These are phyloP conservation scores for Erodium trifolium DNA, from an alignment of 441 rosid genomes.

Conservation along the genomic window DNA sequence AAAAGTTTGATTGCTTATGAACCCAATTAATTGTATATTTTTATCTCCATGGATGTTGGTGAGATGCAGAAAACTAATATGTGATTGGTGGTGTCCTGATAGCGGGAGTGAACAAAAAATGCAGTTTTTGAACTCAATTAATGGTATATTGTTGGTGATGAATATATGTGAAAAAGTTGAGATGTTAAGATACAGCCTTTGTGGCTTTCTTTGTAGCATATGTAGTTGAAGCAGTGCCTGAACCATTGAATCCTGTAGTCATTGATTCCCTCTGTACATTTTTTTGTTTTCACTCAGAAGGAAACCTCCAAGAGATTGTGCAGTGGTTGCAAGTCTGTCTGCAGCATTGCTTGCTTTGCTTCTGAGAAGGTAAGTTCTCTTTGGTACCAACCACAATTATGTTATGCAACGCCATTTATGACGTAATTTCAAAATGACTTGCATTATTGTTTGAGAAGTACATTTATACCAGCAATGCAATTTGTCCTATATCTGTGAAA, in stretches of 20 bases:
- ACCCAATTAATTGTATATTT: not conserved
- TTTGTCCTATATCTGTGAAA: not conserved
- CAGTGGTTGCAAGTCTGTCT: slow-evolving; percentile 66
- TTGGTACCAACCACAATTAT: not conserved
- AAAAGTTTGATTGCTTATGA: too few relatives aligned
- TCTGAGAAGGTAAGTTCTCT: slow-evolving; percentile 57
- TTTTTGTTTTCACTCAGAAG: slow-evolving; percentile 17
- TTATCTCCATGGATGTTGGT: not conserved
- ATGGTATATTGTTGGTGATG: not conserved
- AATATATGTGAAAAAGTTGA: not conserved
- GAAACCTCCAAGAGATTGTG: slow-evolving; percentile 52
- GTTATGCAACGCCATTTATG: not conserved
- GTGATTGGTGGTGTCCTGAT: not conserved
- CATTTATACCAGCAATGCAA: not conserved
- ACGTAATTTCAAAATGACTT: not conserved
- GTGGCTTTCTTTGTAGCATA: not conserved
- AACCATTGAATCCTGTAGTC: not conserved
- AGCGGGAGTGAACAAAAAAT: not conserved
- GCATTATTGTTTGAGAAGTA: not conserved
- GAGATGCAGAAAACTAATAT: not conserved
- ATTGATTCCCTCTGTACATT: not conserved
- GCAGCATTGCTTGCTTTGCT: slow-evolving; percentile 80
- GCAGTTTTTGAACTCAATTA: too few relatives aligned
- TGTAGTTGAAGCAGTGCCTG: not conserved
- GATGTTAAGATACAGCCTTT: not conserved